These are phyloP conservation scores for Leccinellum rugosiceps DNA, from an alignment of 768 basidiomycete species.

Conservation along the genomic window DNA sequence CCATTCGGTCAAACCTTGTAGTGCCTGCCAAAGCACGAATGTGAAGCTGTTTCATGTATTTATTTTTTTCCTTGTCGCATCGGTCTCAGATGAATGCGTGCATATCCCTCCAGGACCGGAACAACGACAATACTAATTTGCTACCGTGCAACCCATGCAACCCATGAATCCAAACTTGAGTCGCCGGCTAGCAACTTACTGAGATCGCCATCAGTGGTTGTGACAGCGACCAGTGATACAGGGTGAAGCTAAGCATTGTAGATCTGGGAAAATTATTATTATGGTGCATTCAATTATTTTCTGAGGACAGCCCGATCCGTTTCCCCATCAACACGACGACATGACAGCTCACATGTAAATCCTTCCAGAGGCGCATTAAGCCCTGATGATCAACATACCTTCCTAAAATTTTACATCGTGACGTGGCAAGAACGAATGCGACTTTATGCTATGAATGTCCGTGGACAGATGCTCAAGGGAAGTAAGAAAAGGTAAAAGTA, in stretches of 20 bases:
- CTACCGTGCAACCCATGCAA: background rate
- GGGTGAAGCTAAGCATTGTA: background rate
- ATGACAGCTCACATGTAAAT: background rate
- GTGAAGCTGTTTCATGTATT: slow-evolving; percentile 10
- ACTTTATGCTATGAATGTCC: background rate
- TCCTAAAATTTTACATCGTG: background rate
- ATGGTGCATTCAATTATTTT: too few species aligned
- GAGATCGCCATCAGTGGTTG: background rate
- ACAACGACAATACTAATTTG: background rate
- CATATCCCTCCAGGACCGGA: background rate
- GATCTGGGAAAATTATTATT: background rate
- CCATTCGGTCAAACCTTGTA: slow-evolving; percentile 58
- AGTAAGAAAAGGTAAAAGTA: background rate
- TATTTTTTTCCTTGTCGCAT: background rate
- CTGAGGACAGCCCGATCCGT: background rate
- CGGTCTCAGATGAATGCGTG: background rate
- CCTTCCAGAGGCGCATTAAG: background rate
- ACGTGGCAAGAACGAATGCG: background rate
- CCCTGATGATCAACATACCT: background rate
- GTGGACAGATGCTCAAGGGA: background rate
- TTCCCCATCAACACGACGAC: background rate
- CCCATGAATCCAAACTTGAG: background rate
- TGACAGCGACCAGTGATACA: background rate
- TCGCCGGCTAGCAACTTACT: background rate
- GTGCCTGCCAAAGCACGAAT: slow-evolving; percentile 30